Evolutionary conservation across 1,284 basidiomycete genomes (phyloP), one percentile per base, ranked within the genome.

Genomic region (Fomes fomentarius): DNA sequence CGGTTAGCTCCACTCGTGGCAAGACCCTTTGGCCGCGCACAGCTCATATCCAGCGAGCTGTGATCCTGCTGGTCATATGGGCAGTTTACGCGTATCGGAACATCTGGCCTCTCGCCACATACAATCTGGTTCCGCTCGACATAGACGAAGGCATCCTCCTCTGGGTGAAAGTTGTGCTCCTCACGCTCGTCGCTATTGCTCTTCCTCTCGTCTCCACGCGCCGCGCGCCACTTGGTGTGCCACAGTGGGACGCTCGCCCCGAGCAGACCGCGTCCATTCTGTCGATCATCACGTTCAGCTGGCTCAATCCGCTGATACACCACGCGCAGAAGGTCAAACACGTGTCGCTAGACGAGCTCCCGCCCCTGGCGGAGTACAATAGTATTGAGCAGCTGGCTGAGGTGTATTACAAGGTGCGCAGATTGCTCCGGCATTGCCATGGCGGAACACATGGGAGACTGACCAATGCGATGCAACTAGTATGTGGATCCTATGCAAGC

Each of bases 241-340:
- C 4, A 61, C 66, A 57, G 63, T 35, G 41, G 33, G 64, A 72
- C n/a, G 75, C 77, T 14, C 84, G 83, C 67, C 81, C 84, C 6
- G 87, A 89, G 62, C 85, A 88, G 64, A 85, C 81, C 0, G 79
- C 84, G 0, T 81, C 84, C 0, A 71, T 80, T 44, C 60, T 85
- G n/a, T 85, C 79, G 4, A 71, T 84, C 52, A 37, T 77, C 14
- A 75, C 79, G 37, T 90, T 78, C 69, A 72, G 76, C 33, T 89
- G 82, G 72, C 70, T 89, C 11, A 64, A 69, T 47, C 57, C 62
- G 11, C 40, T 66, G 42, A 60, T 72, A 42, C 57, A 53, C 46
- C 49, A 45, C n/a, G 66, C 65, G 1, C 55, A 58, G 24, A 53
- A 45, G 25, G 35, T 52, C 24, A 14, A 42, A 11, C 58, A 64